A percentile compares a stretch with the other conserved stretches of the same genome.
Evolutionary conservation across 2,329 filamentous ascomycete genomes (phyloP).

Genomic region (Aspergillus hiratsukae): DNA sequence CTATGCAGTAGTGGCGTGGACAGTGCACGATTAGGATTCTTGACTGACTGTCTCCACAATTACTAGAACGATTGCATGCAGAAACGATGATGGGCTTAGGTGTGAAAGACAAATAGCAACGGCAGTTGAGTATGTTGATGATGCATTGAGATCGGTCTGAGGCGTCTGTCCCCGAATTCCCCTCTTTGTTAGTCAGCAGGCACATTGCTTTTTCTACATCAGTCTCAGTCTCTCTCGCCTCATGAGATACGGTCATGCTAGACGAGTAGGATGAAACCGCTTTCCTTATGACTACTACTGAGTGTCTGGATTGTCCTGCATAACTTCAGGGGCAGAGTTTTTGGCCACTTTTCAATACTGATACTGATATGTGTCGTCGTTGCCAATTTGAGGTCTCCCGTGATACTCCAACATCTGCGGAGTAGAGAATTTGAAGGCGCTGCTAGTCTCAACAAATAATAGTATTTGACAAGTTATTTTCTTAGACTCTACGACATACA

Average conservation of each 20-base stretch:
- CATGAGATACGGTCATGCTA: neutral
- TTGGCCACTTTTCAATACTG: neutral
- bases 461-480: neutral
- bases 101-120: neutral
- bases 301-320: neutral
- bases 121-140: neutral
- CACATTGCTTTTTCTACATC: neutral
- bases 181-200: neutral
- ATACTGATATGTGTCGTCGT: neutral
- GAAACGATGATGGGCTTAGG: neutral
- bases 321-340: neutral
- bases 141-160: neutral
- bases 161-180: neutral
- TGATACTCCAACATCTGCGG: neutral
- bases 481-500: neutral
- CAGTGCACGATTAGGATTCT: neutral
- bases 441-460: neutral
- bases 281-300: neutral
- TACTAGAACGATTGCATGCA: constrained; percentile 1
- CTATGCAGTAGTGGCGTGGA: constrained; percentile 1
- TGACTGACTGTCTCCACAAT: constrained; percentile 5
- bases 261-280: neutral
- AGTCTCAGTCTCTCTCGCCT: neutral
- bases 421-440: neutral
- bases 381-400: neutral